Evolutionary conservation across 495 filamentous ascomycete species (phyloP).

Genomic region (Daldinia bambusicola): DNA sequence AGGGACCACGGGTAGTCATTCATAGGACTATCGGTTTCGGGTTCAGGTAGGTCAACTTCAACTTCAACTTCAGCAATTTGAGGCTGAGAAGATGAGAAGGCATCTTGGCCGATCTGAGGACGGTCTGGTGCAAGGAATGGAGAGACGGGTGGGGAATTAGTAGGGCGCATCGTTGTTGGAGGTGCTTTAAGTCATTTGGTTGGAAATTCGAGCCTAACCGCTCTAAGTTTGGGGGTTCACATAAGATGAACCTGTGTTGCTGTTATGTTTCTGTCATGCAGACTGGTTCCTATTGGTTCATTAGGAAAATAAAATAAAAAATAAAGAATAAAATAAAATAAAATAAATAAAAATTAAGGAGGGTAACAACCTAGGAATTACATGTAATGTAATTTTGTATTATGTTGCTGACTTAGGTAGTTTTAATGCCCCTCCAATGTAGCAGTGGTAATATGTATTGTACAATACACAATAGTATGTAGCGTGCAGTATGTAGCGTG

Average conservation of each 20-base stretch:
- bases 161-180: constrained; percentile 45
- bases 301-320: neutral
- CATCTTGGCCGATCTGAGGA: constrained; percentile 46
- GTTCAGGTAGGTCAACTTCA: constrained; percentile 1
- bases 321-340: too few species aligned
- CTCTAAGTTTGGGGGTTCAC: constrained; percentile 41
- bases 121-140: constrained; percentile 41
- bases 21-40: constrained; percentile 35
- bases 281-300: constrained; percentile 38
- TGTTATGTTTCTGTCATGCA: constrained; percentile 27
- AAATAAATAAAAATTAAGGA: constrained; percentile 6
- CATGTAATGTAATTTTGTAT: constrained; percentile 9
- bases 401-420: neutral
- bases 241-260: constrained; percentile 23
- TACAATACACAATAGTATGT: neutral
- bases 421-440: neutral
- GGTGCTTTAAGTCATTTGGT: constrained; percentile 43
- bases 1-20: constrained; percentile 29
- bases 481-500: neutral
- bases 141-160: constrained; percentile 39
- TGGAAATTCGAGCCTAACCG: constrained; percentile 42
- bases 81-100: constrained; percentile 28
- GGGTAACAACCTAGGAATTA: constrained; percentile 20
- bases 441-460: neutral
- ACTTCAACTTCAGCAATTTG: constrained; percentile 33